phyloP scores from a whole-genome alignment of 148 eudicot species.

The Rhododendron ovatum region DNA sequence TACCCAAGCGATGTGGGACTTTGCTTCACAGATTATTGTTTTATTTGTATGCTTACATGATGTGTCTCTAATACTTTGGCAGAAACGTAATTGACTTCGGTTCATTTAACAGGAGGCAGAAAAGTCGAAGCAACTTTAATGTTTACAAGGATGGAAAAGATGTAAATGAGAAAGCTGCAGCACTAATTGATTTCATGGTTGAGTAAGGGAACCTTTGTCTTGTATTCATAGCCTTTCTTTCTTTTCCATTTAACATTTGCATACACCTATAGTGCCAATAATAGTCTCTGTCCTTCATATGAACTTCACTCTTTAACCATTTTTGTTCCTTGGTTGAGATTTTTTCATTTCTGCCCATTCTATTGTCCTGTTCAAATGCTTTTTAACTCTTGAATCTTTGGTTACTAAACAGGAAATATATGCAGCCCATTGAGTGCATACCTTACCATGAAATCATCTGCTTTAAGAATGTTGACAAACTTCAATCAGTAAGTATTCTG shows the following conservation, averaged over 20 bases:
- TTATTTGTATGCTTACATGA: neutral
- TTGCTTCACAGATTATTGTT: no score
- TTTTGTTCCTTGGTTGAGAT: neutral
- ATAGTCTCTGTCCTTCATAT: neutral
- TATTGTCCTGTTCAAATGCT: neutral
- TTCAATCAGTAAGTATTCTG: conserved; percentile 58
- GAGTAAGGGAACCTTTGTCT: conserved; percentile 37
- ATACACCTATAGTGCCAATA: neutral
- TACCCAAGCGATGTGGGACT: no score
- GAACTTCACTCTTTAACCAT: neutral
- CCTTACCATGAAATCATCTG: conserved; percentile 71
- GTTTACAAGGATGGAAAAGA: conserved; percentile 31
- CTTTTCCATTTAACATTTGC: neutral
- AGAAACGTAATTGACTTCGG: neutral
- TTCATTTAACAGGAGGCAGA: conserved; percentile 46
- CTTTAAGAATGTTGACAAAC: conserved; percentile 68
- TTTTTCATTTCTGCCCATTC: neutral
- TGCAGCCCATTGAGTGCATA: conserved; percentile 68
- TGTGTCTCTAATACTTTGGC: neutral
- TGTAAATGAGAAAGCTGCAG: conserved; percentile 50
- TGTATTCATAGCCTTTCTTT: neutral
- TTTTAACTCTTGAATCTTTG: conserved; percentile 6
- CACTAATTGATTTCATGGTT: conserved; percentile 50
- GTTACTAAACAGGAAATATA: conserved; percentile 43
- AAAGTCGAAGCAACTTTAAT: conserved; percentile 25